Evolutionary conservation across 1,284 basidiomycete species (phyloP).

Genomic region (Microbotryum lychnidis-dioicae): DNA sequence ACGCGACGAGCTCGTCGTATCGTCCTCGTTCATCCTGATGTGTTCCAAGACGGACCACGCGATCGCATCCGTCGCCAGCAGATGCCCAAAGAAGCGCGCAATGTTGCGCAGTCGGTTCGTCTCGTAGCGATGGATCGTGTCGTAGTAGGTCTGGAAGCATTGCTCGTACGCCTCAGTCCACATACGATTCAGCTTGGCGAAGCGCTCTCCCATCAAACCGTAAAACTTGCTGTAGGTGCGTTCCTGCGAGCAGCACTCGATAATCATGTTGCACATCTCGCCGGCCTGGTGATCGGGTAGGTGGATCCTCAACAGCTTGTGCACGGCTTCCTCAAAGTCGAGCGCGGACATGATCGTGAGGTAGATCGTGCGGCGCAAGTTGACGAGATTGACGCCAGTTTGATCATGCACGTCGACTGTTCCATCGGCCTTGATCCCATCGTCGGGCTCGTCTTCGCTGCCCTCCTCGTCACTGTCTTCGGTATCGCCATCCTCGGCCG

Average conservation of each 20-base stretch:
- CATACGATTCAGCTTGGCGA: constrained; percentile 87
- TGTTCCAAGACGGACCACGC: constrained; percentile 79
- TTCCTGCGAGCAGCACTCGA: constrained; percentile 99
- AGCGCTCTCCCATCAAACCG: constrained; percentile 88
- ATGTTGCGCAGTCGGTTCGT: constrained; percentile 97
- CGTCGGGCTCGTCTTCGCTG: constrained; percentile 48
- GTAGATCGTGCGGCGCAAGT: constrained; percentile 88
- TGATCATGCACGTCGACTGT: constrained; percentile 88
- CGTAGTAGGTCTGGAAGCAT: constrained; percentile 85
- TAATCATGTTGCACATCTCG: constrained; percentile 95
- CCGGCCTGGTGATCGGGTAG: constrained; percentile 88
- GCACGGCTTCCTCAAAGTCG: constrained; percentile 97
- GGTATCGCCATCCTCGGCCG: constrained; percentile 60
- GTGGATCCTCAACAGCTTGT: constrained; percentile 91
- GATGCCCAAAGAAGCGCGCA: constrained; percentile 88
- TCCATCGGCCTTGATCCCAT: constrained; percentile 48
- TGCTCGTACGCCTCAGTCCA: constrained; percentile 86
- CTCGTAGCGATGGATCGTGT: constrained; percentile 96
- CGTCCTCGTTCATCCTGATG: constrained; percentile 92
- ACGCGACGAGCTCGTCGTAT: constrained; percentile 89
- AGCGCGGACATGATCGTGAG: constrained; percentile 84
- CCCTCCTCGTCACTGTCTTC: constrained; percentile 59
- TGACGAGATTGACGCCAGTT: constrained; percentile 92
- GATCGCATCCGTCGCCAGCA: constrained; percentile 74
- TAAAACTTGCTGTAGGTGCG: constrained; percentile 95